Base-by-base conservation (phyloP, 2,329 filamentous ascomycete genomes). In the Colletotrichum liaoningense region DNA sequence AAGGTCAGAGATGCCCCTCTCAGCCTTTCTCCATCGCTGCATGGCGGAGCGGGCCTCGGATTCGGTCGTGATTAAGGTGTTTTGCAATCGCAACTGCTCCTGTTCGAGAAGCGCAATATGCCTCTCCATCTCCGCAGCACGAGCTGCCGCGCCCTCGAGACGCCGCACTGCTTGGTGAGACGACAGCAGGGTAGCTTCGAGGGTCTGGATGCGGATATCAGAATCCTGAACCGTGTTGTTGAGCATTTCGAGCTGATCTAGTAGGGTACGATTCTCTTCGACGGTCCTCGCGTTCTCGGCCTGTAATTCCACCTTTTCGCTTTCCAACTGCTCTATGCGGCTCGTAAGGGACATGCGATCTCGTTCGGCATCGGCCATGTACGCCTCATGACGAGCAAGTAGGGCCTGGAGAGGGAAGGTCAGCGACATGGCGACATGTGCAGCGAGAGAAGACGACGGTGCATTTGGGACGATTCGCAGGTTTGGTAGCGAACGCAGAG, bases 341-440 rank as follows among this genome's bases (percentile, higher is more conserved):
- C 86, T 83, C 57, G 90, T 88, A 84, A 98, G 91, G 74, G 92
- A 90, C 74, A 88, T 86, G 74, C 95, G 93, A 81, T 98, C 95
- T 77, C 92, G 91, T 86, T 98, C 95, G 73, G 95, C 95, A 82
- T 98, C 95, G 77, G 93, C 93, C 88, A 98, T 96, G 84, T 97
- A 98, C 73, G 94, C 92, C 86, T 98, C 95, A 89, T 99, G 95
- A 79, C 96, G 93, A 76, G 93, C 91, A 55, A 99, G 91, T 69
- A 99, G 88, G 73, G 95, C 95, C 97, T 98, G 92, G 72, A 93
- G 83, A 67, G 89, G 86, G 84, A 91, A 93, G 66, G 91, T 97
- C 84, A 97, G 93, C 85, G 88, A 86, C 74, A 78, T 77, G 56
- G 71, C 63, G 65, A 46, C 63, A 66, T 78, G 67, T 76, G 76